A percentile compares a stretch with the other conserved stretches of the same genome.
Conservation (phyloP, 1,284 basidiomycete species). For the Rhodotorula sp. region DNA sequence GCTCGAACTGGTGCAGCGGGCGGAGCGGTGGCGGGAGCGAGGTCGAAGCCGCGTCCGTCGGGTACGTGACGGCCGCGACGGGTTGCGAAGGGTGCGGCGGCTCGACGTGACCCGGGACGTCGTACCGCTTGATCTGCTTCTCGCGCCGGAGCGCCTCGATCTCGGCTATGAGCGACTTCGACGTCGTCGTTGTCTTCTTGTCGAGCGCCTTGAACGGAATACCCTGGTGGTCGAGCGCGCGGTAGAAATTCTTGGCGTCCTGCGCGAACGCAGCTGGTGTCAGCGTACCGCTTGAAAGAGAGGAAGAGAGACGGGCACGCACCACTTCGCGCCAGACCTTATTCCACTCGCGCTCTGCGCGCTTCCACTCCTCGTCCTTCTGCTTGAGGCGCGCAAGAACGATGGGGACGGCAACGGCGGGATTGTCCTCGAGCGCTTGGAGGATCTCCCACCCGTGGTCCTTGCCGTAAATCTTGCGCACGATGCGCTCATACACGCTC, state of each 20-base stretch:
- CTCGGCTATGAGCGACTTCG: slow-evolving; percentile 83
- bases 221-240: slow-evolving; percentile 77
- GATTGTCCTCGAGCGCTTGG: slow-evolving; percentile 87
- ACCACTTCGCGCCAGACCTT: slow-evolving; percentile 94
- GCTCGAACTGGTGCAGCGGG: slow-evolving; percentile 71
- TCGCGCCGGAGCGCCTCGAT: slow-evolving; percentile 76
- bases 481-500: slow-evolving; percentile 85
- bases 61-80: slow-evolving; percentile 5
- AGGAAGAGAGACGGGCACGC: not conserved
- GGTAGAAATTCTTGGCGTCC: slow-evolving; percentile 41
- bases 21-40: slow-evolving; percentile 32
- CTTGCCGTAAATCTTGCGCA: slow-evolving; percentile 94
- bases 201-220: slow-evolving; percentile 92
- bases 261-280: not conserved
- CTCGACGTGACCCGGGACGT: slow-evolving; percentile 30
- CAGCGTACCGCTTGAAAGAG: not conserved
- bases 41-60: slow-evolving; percentile 18
- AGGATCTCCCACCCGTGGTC: slow-evolving; percentile 80
- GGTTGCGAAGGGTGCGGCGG: slow-evolving; percentile 11
- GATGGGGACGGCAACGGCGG: slow-evolving; percentile 86
- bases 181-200: slow-evolving; percentile 75
- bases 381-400: slow-evolving; percentile 86
- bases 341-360: slow-evolving; percentile 93
- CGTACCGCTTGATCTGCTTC: slow-evolving; percentile 66
- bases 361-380: slow-evolving; percentile 97